Percentiles rank a stretch among this genome's conserved stretches.
Conservation (phyloP, 225 moss, liverwort and hornwort species). For the Asterella californica region DNA sequence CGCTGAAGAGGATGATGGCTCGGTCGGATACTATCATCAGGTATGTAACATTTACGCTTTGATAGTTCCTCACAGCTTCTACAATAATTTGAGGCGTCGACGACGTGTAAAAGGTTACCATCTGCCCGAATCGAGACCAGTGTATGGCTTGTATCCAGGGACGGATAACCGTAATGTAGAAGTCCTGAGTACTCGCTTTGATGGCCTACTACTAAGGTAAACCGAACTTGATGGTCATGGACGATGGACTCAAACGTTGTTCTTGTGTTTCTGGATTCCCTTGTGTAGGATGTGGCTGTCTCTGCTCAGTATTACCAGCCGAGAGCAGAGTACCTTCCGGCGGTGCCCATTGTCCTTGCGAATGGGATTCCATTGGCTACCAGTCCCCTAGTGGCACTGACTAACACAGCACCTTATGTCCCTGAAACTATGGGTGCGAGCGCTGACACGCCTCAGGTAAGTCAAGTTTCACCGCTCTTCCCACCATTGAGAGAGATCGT, state of each 20-base stretch:
- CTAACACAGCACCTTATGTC: constrained; percentile 44
- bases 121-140: not conserved
- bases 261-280: not conserved
- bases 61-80: not conserved
- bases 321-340: constrained; percentile 31
- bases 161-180: not conserved
- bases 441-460: constrained; percentile 75
- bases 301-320: constrained; percentile 35
- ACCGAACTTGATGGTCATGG: not conserved
- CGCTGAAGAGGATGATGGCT: constrained; percentile 32
- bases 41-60: not conserved
- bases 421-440: constrained; percentile 56
- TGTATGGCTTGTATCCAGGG: no score
- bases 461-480: not conserved
- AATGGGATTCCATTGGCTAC: constrained; percentile 55
- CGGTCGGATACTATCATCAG: constrained; percentile 40
- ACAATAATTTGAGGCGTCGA: not conserved
- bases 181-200: not conserved
- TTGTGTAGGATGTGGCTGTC: constrained; percentile 34
- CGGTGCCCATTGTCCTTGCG: constrained; percentile 38
- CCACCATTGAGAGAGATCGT: not conserved
- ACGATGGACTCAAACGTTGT: not conserved
- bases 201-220: not conserved
- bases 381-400: constrained; percentile 42
- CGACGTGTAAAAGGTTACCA: not conserved